Percentiles rank a stretch among this genome's conserved stretches.
These are phyloP conservation scores for Groenewaldozyma salmanticensis DNA, from an alignment of 805 yeast species.

Conservation along the genomic window DNA sequence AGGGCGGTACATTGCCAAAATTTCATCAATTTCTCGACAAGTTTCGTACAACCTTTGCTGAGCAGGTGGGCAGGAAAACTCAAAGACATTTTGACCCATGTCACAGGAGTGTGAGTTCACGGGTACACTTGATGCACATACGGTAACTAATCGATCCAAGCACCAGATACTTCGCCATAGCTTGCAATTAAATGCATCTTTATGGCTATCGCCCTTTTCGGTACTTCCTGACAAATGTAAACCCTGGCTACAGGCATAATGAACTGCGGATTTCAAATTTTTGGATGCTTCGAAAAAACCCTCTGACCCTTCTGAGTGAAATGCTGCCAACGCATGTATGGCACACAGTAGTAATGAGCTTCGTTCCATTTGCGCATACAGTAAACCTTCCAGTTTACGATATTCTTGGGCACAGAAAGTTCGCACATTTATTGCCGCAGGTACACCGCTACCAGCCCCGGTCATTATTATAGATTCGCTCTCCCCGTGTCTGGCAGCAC, in stretches of 20 bases:
- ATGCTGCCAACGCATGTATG: slow-evolving; percentile 25
- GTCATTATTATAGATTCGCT: slow-evolving; percentile 9
- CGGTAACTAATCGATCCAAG: slow-evolving; percentile 28
- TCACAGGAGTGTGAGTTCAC: slow-evolving; percentile 28
- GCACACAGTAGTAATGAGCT: slow-evolving; percentile 26
- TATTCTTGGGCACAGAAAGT: slow-evolving; percentile 19
- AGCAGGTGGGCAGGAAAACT: slow-evolving; percentile 14
- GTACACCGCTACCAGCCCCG: background rate
- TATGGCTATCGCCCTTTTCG: slow-evolving; percentile 3
- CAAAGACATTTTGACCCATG: slow-evolving; percentile 22
- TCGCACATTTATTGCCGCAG: slow-evolving; percentile 13
- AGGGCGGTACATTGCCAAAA: slow-evolving; percentile 30
- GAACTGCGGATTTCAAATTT: slow-evolving; percentile 26
- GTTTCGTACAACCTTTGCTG: slow-evolving; percentile 16
- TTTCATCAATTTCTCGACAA: slow-evolving; percentile 26
- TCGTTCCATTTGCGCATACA: slow-evolving; percentile 28
- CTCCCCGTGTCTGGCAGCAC: slow-evolving; percentile 30
- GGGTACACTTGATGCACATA: slow-evolving; percentile 27
- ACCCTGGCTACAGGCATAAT: slow-evolving; percentile 29
- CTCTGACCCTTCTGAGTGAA: slow-evolving; percentile 30
- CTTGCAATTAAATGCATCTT: slow-evolving; percentile 6
- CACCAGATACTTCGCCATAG: slow-evolving; percentile 32
- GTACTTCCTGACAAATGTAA: slow-evolving; percentile 22
- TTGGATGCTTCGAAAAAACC: slow-evolving; percentile 24
- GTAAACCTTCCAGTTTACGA: slow-evolving; percentile 26